Evolutionary conservation across 148 eudicot genomes (phyloP).

Genomic region (Silene conica): DNA sequence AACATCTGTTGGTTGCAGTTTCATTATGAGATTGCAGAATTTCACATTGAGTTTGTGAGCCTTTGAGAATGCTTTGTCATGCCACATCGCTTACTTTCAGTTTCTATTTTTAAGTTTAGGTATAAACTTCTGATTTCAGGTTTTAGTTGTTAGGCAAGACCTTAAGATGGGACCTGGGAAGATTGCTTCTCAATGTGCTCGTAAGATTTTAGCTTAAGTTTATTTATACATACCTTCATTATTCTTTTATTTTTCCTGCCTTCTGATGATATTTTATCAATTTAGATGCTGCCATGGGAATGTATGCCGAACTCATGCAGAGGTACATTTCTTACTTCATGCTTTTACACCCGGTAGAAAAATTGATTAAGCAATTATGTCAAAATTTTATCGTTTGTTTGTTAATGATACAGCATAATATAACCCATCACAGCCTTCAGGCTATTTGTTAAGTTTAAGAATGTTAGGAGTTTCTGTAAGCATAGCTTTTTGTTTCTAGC

Average conservation of each 20-base stretch:
- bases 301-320: conserved; percentile 73
- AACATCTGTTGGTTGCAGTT: not conserved
- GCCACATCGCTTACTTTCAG: not conserved
- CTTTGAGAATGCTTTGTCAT: not conserved
- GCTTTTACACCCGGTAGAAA: not conserved
- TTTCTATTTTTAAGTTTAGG: conserved; percentile 5
- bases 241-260: not conserved
- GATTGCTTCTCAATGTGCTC: conserved; percentile 96
- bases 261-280: conserved; percentile 6
- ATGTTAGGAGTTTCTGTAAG: not conserved
- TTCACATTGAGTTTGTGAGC: not conserved
- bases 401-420: not conserved
- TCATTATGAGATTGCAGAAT: not conserved
- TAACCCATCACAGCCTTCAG: too few relatives aligned
- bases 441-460: not conserved
- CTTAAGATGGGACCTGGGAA: conserved; percentile 91
- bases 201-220: conserved; percentile 38
- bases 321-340: conserved; percentile 34
- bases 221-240: not conserved
- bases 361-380: not conserved
- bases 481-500: conserved; percentile 40
- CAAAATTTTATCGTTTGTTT: not conserved
- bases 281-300: conserved; percentile 92
- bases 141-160: conserved; percentile 93
- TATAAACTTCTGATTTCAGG: conserved; percentile 37